Evolutionary conservation across 148 eudicot genomes (phyloP), one percentile per base, ranked within the genome.

Genomic region (Rhododendron griersonianum): DNA sequence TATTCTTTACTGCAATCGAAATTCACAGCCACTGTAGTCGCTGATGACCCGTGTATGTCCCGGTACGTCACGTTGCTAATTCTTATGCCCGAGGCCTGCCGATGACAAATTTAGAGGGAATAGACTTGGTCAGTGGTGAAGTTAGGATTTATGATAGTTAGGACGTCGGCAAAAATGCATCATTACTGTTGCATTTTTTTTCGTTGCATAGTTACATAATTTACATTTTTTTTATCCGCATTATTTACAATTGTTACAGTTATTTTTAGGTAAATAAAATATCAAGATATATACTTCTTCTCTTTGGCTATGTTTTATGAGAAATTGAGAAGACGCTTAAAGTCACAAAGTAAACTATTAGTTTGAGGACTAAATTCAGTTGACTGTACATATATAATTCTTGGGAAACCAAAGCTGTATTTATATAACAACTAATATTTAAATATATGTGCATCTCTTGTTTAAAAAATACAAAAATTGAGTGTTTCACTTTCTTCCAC

Each of bases 11-110:
- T 93, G 39, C 94, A 92, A 47, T 92, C 89, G 18, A 93, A 87
- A 51, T 51, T 88, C 65, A 93, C 65, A 0, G 91, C 91, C 3
- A 87, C 87, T 53, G 82, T 13, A 18, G 90, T 74, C 5, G 93
- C 87, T 3, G 95, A 91, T 83, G 90, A 86, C 33, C 96, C 94
- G 1, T 88, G 84, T 15, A 93, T 90, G 15, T 78, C 71, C 18
- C 73, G 28, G 76, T 91, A 93, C 2, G 76, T 23, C 4, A 93
- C 90, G 33, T 90, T 86, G 16, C 85, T 85, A 3, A 93, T 92
- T 35, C 92, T 87, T 48, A 91, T 90, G 7, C 90, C 87, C 11
- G 96, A 92, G 39, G 78, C 89, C 94, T 91, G 88, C 37, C 3
- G 75, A 1, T 13, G 6, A 25, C 35, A 28, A 28, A 30, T 69